A percentile compares a stretch with the other conserved stretches of the same genome.
phyloP scores from a whole-genome alignment of 495 filamentous ascomycete species.

The Penicillium lividum region DNA sequence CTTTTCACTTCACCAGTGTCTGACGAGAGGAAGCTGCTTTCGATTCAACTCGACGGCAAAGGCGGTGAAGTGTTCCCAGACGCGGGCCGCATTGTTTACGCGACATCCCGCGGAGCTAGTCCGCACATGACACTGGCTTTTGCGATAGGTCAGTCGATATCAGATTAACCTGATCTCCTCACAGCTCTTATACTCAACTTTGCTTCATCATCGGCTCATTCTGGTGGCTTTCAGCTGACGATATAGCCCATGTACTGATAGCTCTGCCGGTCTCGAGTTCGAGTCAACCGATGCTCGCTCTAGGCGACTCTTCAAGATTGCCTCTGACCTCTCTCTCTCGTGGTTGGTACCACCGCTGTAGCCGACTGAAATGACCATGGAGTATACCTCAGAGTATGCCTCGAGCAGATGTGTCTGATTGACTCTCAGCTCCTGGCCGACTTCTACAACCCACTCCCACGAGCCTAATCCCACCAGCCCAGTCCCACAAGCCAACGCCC shows the following conservation, averaged over 20 bases:
- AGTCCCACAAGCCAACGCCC: not conserved
- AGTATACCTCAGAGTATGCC: too few relatives aligned
- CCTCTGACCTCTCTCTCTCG: not conserved
- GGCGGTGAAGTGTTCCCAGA: conserved; percentile 1
- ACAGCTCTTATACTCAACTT: not conserved
- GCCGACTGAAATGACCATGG: not conserved
- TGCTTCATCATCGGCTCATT: not conserved
- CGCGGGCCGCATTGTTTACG: not conserved
- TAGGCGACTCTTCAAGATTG: not conserved
- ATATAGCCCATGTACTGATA: not conserved
- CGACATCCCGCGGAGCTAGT: not conserved
- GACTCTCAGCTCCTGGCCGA: not conserved
- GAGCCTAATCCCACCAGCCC: not conserved
- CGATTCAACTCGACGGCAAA: not conserved
- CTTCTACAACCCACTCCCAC: not conserved
- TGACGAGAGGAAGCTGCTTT: too few relatives aligned
- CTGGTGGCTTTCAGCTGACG: not conserved
- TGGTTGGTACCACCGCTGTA: conserved; percentile 2
- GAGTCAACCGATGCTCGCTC: conserved; percentile 1
- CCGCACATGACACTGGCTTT: not conserved
- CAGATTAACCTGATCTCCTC: not conserved
- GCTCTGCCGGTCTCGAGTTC: not conserved
- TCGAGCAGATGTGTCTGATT: too few relatives aligned
- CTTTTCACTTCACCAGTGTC: too few relatives aligned
- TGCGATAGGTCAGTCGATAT: not conserved